Conservation (phyloP, 345 rosid genomes). For the Citrus reticulata region DNA sequence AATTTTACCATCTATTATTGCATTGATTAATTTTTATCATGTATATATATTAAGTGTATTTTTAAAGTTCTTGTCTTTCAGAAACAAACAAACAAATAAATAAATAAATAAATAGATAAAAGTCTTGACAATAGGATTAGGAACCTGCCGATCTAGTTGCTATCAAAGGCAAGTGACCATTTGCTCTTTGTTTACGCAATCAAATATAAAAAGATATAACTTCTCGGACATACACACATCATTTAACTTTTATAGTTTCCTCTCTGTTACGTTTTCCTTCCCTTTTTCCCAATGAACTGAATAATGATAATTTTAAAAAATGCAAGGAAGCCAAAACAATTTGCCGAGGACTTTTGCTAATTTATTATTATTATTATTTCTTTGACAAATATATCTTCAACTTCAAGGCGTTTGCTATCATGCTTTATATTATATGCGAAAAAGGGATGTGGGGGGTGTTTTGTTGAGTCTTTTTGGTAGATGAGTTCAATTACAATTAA, state of each 20-base stretch:
- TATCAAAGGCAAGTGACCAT: neutral
- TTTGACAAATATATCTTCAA: neutral
- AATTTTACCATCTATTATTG: neutral
- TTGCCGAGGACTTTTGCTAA: neutral
- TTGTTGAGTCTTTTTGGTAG: neutral
- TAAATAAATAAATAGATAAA: neutral
- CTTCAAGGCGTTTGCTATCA: too few species aligned
- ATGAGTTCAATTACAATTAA: too few species aligned
- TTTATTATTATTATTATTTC: neutral
- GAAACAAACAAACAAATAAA: too few species aligned
- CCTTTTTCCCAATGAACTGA: neutral
- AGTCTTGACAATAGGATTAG: neutral
- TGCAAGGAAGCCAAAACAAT: constrained; percentile 1
- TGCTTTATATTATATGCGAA: neutral
- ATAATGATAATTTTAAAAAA: neutral
- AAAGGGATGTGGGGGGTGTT: too few species aligned
- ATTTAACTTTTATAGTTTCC: constrained; percentile 17
- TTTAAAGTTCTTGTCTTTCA: too few species aligned
- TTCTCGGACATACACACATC: neutral
- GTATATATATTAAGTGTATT: too few species aligned
- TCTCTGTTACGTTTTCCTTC: constrained; percentile 8
- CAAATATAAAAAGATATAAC: neutral
- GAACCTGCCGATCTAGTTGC: neutral
- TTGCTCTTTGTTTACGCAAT: constrained; percentile 14
- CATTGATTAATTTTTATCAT: too few species aligned